These are phyloP conservation scores for Solanum virginianum DNA, from an alignment of 257 asterid species.

Conservation along the genomic window DNA sequence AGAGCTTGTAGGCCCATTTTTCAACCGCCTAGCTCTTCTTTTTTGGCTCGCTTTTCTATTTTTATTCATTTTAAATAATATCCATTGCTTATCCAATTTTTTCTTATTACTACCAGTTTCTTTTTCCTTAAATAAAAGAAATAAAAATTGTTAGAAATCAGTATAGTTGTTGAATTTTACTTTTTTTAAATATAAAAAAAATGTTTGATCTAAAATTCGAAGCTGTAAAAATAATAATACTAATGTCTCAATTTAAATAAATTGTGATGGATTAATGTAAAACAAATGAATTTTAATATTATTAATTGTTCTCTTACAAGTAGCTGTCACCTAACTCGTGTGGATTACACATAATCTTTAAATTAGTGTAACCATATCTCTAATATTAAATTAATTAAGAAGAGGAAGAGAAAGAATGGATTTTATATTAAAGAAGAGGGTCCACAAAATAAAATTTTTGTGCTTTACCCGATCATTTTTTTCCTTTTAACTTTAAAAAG, in stretches of 20 bases:
- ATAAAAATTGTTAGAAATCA: background rate
- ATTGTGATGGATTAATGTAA: too few species aligned
- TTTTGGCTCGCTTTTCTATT: slow-evolving; percentile 34
- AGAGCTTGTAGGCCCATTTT: slow-evolving; percentile 11
- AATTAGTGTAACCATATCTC: background rate
- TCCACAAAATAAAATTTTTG: background rate
- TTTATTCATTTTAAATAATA: background rate
- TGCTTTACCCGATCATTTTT: background rate
- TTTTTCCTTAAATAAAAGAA: background rate
- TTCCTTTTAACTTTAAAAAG: background rate
- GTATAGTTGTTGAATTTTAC: background rate
- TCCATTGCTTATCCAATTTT: background rate
- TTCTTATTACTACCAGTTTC: background rate
- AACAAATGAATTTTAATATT: too few species aligned
- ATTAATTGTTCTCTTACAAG: background rate
- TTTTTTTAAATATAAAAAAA: too few species aligned
- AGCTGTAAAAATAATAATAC: background rate
- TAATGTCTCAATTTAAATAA: too few species aligned
- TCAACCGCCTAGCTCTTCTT: background rate
- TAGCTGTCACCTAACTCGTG: background rate
- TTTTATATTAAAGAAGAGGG: background rate
- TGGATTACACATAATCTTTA: background rate
- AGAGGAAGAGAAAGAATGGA: too few species aligned
- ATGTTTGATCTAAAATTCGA: background rate
- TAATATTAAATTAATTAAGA: too few species aligned